Conservation (phyloP, 2,329 filamentous ascomycete species). For the Pseudocercospora macadamiae region DNA sequence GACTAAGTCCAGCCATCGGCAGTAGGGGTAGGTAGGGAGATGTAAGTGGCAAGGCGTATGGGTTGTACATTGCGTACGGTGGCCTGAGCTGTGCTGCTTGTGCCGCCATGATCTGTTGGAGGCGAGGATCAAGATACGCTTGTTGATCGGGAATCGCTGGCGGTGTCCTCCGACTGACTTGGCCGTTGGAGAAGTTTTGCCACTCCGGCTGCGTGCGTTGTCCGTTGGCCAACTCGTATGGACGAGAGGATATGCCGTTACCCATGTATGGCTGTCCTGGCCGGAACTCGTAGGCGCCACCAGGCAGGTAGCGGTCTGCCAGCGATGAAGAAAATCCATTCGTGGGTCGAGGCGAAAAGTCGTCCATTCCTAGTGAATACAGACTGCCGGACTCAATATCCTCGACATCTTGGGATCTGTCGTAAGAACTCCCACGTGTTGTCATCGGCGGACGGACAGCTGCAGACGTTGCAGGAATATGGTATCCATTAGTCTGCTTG, state of each 20-base stretch:
- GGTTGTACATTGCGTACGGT: conserved; percentile 38
- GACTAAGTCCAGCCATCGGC: conserved; percentile 40
- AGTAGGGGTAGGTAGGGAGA: conserved; percentile 41
- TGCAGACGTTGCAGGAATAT: background rate
- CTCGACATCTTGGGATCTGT: conserved; percentile 23
- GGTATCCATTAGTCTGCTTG: conserved; percentile 18
- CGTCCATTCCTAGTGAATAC: conserved; percentile 41
- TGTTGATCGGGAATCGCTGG: conserved; percentile 41
- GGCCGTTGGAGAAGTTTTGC: conserved; percentile 34
- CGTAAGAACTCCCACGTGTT: background rate
- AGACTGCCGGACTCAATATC: conserved; percentile 28
- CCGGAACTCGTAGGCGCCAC: conserved; percentile 22
- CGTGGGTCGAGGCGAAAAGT: conserved; percentile 35
- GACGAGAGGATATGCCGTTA: conserved; percentile 43
- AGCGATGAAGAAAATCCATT: conserved; percentile 17
- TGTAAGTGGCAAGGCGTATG: conserved; percentile 41
- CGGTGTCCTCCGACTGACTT: conserved; percentile 17
- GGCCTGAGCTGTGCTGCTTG: conserved; percentile 42
- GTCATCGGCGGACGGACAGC: conserved; percentile 1
- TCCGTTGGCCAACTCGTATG: conserved; percentile 48
- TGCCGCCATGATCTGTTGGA: conserved; percentile 42
- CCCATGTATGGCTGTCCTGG: conserved; percentile 39
- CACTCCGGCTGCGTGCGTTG: conserved; percentile 52
- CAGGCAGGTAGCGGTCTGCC: conserved; percentile 25
- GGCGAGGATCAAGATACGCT: conserved; percentile 41